These are phyloP conservation scores for Hibiscus trionum DNA, from an alignment of 345 rosid genomes.

Conservation along the genomic window DNA sequence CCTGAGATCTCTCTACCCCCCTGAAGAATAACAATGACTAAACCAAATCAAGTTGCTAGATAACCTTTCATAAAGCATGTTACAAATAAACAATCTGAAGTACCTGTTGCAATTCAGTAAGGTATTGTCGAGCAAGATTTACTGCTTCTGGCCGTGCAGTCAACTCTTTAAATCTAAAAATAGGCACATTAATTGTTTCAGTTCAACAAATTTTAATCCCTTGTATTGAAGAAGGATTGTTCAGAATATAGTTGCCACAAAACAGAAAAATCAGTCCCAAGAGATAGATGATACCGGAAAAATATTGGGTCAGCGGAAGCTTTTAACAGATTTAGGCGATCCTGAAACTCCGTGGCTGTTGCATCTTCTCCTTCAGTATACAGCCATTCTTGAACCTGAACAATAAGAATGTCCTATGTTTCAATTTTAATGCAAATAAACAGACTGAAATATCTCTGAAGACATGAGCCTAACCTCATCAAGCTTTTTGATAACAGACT, in stretches of 20 bases:
- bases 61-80: neutral
- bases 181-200: neutral
- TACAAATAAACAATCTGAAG: slow-evolving; percentile 6
- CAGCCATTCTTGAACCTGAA: slow-evolving; percentile 96
- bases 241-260: neutral
- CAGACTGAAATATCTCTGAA: slow-evolving; percentile 1
- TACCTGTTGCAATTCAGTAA: slow-evolving; percentile 40
- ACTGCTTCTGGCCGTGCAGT: slow-evolving; percentile 70
- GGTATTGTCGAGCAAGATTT: slow-evolving; percentile 52
- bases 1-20: neutral
- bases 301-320: slow-evolving; percentile 70
- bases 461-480: slow-evolving; percentile 52
- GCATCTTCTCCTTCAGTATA: slow-evolving; percentile 97
- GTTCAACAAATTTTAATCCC: neutral
- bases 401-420: slow-evolving; percentile 3
- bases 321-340: slow-evolving; percentile 60
- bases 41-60: neutral
- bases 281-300: slow-evolving; percentile 45
- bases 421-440: neutral
- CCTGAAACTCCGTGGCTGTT: slow-evolving; percentile 61
- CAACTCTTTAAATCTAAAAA: slow-evolving; percentile 64
- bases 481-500: slow-evolving; percentile 70
- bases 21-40: neutral
- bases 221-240: neutral
- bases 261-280: neutral